Conservation (phyloP, 345 rosid genomes). For the Acer saccharum region DNA sequence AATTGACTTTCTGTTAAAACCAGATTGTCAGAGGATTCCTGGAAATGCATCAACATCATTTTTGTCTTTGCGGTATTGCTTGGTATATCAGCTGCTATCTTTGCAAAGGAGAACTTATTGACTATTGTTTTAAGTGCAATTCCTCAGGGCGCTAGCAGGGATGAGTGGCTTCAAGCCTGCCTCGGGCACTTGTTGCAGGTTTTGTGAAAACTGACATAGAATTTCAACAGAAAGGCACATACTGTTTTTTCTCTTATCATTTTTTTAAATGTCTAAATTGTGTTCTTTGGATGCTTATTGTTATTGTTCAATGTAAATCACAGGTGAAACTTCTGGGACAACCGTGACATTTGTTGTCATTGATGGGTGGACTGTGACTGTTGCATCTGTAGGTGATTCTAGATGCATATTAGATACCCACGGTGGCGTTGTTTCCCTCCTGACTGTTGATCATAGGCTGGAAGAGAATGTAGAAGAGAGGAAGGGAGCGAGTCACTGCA, state of each 20-base stretch:
- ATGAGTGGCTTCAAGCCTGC: conserved; percentile 99
- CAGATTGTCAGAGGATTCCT: conserved; percentile 75
- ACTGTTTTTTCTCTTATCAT: background rate
- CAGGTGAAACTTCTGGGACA: conserved; percentile 99
- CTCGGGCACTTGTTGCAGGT: conserved; percentile 95
- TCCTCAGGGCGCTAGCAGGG: conserved; percentile 67
- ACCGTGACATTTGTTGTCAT: conserved; percentile 95
- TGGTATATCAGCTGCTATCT: too few species aligned
- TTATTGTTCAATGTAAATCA: conserved; percentile 28
- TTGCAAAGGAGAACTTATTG: too few species aligned
- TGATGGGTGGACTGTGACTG: conserved; percentile 99
- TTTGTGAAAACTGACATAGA: conserved; percentile 99
- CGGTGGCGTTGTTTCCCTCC: conserved; percentile 89
- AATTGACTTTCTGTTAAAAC: conserved; percentile 58
- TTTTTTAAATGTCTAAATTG: background rate
- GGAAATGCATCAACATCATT: conserved; percentile 79
- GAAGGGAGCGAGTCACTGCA: conserved; percentile 99
- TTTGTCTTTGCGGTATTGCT: conserved; percentile 95
- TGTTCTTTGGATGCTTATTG: conserved; percentile 22
- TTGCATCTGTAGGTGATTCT: conserved; percentile 99
- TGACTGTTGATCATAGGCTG: conserved; percentile 97
- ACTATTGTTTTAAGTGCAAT: conserved; percentile 90
- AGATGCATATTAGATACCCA: conserved; percentile 98
- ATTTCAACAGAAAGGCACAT: conserved; percentile 88
- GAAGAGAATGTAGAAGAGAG: conserved; percentile 98